A percentile compares a stretch with the other conserved stretches of the same genome.
Conservation (phyloP, 2,329 filamentous ascomycete species). For the Stemphylium lycopersici region DNA sequence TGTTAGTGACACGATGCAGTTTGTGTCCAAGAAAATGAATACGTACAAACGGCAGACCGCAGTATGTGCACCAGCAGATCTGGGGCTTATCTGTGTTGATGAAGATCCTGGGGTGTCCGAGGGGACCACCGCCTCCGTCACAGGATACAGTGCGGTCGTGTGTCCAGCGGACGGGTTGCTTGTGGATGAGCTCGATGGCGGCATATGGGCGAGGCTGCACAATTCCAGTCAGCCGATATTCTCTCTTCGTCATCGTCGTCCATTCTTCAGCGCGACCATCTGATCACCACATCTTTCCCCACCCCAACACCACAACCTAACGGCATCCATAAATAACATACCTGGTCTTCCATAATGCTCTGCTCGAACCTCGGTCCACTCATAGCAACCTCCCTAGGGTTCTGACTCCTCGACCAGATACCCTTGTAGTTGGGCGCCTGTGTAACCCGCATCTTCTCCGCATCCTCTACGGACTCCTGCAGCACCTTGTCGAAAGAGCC, state of each 20-base stretch:
- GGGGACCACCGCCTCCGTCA: slow-evolving; percentile 88
- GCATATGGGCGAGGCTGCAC: slow-evolving; percentile 82
- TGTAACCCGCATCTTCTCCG: slow-evolving; percentile 62
- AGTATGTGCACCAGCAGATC: slow-evolving; percentile 90
- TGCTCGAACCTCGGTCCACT: slow-evolving; percentile 94
- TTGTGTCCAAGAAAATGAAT: slow-evolving; percentile 8
- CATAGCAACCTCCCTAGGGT: slow-evolving; percentile 82
- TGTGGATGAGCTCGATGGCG: slow-evolving; percentile 94
- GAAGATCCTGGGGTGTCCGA: slow-evolving; percentile 90
- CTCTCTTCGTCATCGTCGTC: neutral
- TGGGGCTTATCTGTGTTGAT: slow-evolving; percentile 99
- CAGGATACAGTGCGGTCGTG: slow-evolving; percentile 82
- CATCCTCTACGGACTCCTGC: slow-evolving; percentile 60
- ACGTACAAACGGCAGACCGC: slow-evolving; percentile 89
- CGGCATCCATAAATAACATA: slow-evolving; percentile 53
- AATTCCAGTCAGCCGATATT: slow-evolving; percentile 26
- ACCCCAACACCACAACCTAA: neutral
- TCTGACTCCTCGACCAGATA: slow-evolving; percentile 87
- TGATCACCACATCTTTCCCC: neutral
- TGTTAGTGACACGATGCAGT: slow-evolving; percentile 10
- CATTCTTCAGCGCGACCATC: neutral
- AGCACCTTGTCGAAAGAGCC: slow-evolving; percentile 59
- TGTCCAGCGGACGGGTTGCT: slow-evolving; percentile 92
- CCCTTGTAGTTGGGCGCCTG: slow-evolving; percentile 87
- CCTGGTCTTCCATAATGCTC: slow-evolving; percentile 91